Evolutionary conservation across 805 yeast species (phyloP).

Genomic region (Nakazawaea wyomingensis): DNA sequence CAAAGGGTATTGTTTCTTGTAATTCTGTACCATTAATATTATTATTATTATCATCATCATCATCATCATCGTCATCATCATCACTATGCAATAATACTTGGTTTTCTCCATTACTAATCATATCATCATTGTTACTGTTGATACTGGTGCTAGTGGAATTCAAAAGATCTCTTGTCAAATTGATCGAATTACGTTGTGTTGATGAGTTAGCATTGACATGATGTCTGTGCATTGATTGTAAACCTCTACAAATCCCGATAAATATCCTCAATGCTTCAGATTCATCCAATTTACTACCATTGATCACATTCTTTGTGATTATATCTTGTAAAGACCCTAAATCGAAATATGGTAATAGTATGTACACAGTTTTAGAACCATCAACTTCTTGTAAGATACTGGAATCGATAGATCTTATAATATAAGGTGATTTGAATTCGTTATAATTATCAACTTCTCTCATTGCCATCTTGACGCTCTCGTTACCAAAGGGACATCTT

Average conservation of each 20-base stretch:
- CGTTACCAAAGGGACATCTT: constrained; percentile 81
- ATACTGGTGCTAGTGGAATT: constrained; percentile 4
- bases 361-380: constrained; percentile 74
- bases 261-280: constrained; percentile 56
- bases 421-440: constrained; percentile 61
- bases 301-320: constrained; percentile 60
- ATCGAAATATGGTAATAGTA: constrained; percentile 73
- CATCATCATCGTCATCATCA: constrained; percentile 26
- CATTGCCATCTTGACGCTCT: constrained; percentile 68
- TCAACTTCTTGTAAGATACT: constrained; percentile 66
- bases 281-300: constrained; percentile 51
- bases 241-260: constrained; percentile 68
- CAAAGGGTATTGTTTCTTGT: constrained; percentile 59
- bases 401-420: constrained; percentile 68
- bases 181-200: constrained; percentile 15
- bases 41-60: constrained; percentile 20
- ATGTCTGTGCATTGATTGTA: constrained; percentile 70
- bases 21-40: constrained; percentile 39
- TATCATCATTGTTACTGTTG: constrained; percentile 7
- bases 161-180: constrained; percentile 12
- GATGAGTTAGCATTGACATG: constrained; percentile 25
- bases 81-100: constrained; percentile 17
- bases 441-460: constrained; percentile 73
- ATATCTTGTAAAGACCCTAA: constrained; percentile 75
- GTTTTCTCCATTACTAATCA: constrained; percentile 13